These are phyloP conservation scores for Trametes sp. DNA, from an alignment of 1,284 basidiomycete genomes.

Conservation along the genomic window DNA sequence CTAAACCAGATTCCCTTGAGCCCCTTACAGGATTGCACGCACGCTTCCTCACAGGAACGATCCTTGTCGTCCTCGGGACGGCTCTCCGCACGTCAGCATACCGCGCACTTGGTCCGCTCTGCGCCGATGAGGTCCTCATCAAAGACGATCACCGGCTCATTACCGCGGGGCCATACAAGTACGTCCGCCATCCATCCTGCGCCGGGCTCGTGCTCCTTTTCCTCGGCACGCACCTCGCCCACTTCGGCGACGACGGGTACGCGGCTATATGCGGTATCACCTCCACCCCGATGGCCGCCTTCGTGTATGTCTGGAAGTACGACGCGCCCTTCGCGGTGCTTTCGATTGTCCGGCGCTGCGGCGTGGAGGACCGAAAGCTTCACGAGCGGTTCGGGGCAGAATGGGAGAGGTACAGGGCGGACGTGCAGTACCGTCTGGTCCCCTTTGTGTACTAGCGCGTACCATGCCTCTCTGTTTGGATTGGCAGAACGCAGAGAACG, in stretches of 20 bases:
- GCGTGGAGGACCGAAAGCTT: conserved; percentile 20
- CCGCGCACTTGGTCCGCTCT: conserved; percentile 19
- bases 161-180: conserved; percentile 22
- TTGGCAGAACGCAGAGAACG: too few relatives aligned
- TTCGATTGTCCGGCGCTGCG: conserved; percentile 11
- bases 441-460: not conserved
- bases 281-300: not conserved
- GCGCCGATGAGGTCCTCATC: conserved; percentile 25
- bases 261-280: conserved; percentile 23
- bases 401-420: conserved; percentile 16
- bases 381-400: conserved; percentile 19
- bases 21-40: conserved; percentile 4
- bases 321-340: not conserved
- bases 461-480: too few relatives aligned
- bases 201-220: conserved; percentile 10
- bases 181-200: conserved; percentile 29
- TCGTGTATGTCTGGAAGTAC: not conserved
- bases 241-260: conserved; percentile 14
- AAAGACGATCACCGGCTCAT: conserved; percentile 20
- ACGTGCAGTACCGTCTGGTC: not conserved
- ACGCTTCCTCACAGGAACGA: conserved; percentile 12
- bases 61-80: conserved; percentile 6
- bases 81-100: conserved; percentile 14
- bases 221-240: conserved; percentile 18
- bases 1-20: not conserved